Evolutionary conservation across 2,329 filamentous ascomycete species (phyloP).

Genomic region (Hymenoscyphus scutula): DNA sequence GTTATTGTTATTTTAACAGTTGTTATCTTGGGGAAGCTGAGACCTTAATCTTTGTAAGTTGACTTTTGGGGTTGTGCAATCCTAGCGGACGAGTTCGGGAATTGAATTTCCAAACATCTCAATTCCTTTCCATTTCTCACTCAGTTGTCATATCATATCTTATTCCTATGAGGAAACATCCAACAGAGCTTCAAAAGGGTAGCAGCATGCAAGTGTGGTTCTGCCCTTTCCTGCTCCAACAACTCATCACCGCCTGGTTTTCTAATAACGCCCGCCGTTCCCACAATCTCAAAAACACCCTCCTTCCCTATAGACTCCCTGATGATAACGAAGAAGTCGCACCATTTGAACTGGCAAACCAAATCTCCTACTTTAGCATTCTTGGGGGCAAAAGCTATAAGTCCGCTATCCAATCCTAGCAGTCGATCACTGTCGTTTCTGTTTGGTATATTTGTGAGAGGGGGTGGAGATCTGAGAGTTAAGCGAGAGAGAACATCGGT

Average conservation of each 20-base stretch:
- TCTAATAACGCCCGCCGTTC: not conserved
- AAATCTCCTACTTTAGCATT: not conserved
- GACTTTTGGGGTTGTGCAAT: no score
- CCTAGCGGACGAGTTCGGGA: no score
- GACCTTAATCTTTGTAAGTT: no score
- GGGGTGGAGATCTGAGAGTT: not conserved
- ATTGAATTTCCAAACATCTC: no score
- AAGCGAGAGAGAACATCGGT: not conserved
- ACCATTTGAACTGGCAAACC: not conserved
- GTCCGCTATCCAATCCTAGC: not conserved
- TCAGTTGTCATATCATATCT: no score
- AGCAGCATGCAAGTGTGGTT: no score
- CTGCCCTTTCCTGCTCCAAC: no score
- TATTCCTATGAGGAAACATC: no score
- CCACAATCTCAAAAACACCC: not conserved
- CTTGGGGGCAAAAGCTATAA: not conserved
- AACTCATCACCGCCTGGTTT: not conserved
- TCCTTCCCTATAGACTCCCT: not conserved
- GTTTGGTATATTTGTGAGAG: not conserved
- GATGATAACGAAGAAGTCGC: not conserved
- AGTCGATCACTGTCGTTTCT: not conserved
- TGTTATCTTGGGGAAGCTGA: no score
- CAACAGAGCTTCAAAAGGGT: no score
- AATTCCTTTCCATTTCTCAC: no score
- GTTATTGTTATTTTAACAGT: no score